Conservation (phyloP, 2,329 filamentous ascomycete genomes). For the Aureobasidium sp. region DNA sequence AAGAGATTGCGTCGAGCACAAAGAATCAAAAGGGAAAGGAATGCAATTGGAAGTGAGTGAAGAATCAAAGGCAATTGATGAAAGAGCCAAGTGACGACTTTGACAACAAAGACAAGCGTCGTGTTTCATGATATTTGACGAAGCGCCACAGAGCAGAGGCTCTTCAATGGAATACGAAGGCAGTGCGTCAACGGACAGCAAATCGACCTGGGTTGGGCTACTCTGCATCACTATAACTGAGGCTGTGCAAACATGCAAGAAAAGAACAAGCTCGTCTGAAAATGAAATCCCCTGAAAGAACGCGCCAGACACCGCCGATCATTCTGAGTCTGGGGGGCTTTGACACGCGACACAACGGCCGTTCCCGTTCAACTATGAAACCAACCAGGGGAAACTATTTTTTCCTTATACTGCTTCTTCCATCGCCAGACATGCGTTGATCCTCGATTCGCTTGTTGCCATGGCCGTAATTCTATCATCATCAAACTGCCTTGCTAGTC, state of each 20-base stretch:
- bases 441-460: no score
- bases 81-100: neutral
- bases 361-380: no score
- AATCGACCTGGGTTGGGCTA: neutral
- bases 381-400: no score
- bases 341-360: no score
- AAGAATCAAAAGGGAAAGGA: neutral
- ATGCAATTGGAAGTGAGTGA: neutral
- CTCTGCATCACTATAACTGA: neutral
- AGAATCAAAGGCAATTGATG: neutral
- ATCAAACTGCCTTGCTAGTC: no score
- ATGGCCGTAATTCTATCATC: no score
- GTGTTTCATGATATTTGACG: slow-evolving; percentile 11
- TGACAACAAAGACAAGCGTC: slow-evolving; percentile 4
- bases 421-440: no score
- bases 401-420: no score
- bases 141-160: neutral
- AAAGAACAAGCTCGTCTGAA: slow-evolving; percentile 4
- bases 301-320: neutral
- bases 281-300: neutral
- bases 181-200: neutral
- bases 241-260: slow-evolving; percentile 15
- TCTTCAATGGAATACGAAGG: neutral
- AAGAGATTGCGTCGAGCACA: neutral
- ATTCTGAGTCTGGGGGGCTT: neutral